Evolutionary conservation across 306 rosid genomes (phyloP).

Genomic region (Cajanus cajan): DNA sequence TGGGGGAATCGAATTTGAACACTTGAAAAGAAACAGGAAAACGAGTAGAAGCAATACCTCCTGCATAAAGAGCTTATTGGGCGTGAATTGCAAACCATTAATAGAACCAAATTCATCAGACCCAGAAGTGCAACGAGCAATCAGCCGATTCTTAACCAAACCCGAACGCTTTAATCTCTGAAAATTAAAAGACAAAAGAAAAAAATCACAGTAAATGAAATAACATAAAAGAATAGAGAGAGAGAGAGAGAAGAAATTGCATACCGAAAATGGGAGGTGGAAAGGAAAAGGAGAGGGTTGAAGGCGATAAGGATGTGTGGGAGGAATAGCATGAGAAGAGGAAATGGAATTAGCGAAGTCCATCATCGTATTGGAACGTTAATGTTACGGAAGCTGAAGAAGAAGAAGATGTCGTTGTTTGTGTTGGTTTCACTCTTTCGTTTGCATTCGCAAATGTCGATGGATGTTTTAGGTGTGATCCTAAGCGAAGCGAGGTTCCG

Average conservation of each 20-base stretch:
- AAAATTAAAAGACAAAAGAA: not conserved
- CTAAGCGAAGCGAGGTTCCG: not conserved
- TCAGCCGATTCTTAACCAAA: constrained; percentile 44
- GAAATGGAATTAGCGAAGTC: constrained; percentile 60
- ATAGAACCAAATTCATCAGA: constrained; percentile 53
- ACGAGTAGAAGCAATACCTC: constrained; percentile 55
- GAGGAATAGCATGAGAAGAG: constrained; percentile 57
- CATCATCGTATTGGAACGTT: constrained; percentile 54
- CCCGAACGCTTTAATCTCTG: constrained; percentile 64
- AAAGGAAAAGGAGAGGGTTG: constrained; percentile 43
- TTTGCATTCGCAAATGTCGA: not conserved
- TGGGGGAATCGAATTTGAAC: not conserved
- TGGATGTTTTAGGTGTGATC: not conserved
- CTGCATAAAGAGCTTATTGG: constrained; percentile 78
- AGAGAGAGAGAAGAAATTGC: constrained; percentile 9
- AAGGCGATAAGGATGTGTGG: constrained; percentile 47
- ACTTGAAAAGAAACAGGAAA: constrained; percentile 15
- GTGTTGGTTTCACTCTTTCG: not conserved
- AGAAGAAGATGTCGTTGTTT: constrained; percentile 22
- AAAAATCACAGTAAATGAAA: not conserved
- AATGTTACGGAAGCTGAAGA: constrained; percentile 25
- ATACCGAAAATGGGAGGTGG: constrained; percentile 49
- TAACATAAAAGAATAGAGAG: not conserved
- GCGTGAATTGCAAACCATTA: constrained; percentile 57
- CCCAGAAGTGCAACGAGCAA: constrained; percentile 60